phyloP scores from a whole-genome alignment of 495 filamentous ascomycete genomes.

The Daldinia loculata region DNA sequence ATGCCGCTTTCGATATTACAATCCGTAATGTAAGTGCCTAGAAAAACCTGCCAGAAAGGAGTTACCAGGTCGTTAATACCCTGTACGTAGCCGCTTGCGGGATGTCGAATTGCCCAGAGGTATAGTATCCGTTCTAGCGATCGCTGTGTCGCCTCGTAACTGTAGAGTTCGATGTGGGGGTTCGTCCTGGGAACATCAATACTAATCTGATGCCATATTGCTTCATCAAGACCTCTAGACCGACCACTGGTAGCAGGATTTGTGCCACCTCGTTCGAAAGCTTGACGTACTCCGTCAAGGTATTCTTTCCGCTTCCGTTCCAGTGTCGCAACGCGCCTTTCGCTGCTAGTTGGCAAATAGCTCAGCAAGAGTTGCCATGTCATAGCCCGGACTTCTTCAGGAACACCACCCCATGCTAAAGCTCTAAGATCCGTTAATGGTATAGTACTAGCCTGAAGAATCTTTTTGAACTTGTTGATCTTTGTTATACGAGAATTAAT shows the following conservation, averaged over 20 bases:
- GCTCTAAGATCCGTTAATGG: constrained; percentile 82
- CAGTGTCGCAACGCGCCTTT: constrained; percentile 86
- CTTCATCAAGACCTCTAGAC: constrained; percentile 85
- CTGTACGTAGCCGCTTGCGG: constrained; percentile 96
- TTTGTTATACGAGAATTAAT: constrained; percentile 88
- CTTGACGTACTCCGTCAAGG: constrained; percentile 92
- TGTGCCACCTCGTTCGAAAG: constrained; percentile 76
- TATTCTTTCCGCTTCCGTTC: constrained; percentile 98
- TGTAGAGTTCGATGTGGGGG: constrained; percentile 91
- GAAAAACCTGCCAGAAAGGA: constrained; percentile 96
- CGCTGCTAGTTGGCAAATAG: constrained; percentile 93
- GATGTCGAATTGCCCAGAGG: constrained; percentile 96
- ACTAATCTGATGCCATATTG: constrained; percentile 98
- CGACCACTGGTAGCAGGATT: constrained; percentile 54
- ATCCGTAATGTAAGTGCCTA: constrained; percentile 92
- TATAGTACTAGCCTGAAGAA: constrained; percentile 90
- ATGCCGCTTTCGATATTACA: constrained; percentile 91
- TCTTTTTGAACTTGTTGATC: constrained; percentile 98
- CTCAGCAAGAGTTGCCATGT: constrained; percentile 96
- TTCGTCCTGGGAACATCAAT: constrained; percentile 98
- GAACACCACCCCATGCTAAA: constrained; percentile 91
- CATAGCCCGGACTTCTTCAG: constrained; percentile 95
- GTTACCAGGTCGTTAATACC: constrained; percentile 98
- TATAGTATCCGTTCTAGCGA: constrained; percentile 95
- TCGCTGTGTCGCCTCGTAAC: constrained; percentile 94